A percentile compares a stretch with the other conserved stretches of the same genome.
Conservation (phyloP, 495 filamentous ascomycete genomes). For the Aspergillus carlsbadensis region DNA sequence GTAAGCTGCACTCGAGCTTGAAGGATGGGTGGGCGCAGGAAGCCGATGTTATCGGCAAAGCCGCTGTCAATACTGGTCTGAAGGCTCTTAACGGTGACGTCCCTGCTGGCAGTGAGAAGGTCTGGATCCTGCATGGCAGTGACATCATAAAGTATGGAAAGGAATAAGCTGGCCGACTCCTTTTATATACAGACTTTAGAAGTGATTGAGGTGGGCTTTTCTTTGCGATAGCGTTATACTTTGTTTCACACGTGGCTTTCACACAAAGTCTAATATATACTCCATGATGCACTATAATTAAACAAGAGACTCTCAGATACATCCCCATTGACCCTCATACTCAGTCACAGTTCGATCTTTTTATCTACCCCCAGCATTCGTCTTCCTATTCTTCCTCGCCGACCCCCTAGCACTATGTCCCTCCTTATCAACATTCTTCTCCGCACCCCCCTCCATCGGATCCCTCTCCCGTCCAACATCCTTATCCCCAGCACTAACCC, state of each 20-base stretch:
- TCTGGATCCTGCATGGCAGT: slow-evolving; percentile 38
- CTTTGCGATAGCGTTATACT: not conserved
- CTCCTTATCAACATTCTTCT: slow-evolving; percentile 38
- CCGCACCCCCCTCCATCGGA: slow-evolving; percentile 47
- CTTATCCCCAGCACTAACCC: slow-evolving; percentile 60
- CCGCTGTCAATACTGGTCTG: slow-evolving; percentile 58
- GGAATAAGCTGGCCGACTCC: too few relatives aligned
- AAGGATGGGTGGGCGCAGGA: slow-evolving; percentile 75
- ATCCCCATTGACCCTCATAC: not conserved
- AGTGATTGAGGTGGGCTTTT: not conserved
- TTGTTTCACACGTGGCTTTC: too few relatives aligned
- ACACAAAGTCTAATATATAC: not conserved
- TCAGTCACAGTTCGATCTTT: not conserved
- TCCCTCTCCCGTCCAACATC: slow-evolving; percentile 53
- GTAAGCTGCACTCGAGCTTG: slow-evolving; percentile 52
- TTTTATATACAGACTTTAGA: too few relatives aligned
- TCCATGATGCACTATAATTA: too few relatives aligned
- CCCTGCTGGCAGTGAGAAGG: slow-evolving; percentile 43
- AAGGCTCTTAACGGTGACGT: slow-evolving; percentile 49
- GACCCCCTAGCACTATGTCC: slow-evolving; percentile 46
- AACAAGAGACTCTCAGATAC: too few relatives aligned
- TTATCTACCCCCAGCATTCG: slow-evolving; percentile 16
- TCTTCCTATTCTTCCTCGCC: slow-evolving; percentile 43
- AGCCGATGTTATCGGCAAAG: slow-evolving; percentile 68
- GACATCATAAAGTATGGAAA: slow-evolving; percentile 39